These are phyloP conservation scores for Dendrobium nobile DNA, from an alignment of 106 monocot genomes.

Conservation along the genomic window DNA sequence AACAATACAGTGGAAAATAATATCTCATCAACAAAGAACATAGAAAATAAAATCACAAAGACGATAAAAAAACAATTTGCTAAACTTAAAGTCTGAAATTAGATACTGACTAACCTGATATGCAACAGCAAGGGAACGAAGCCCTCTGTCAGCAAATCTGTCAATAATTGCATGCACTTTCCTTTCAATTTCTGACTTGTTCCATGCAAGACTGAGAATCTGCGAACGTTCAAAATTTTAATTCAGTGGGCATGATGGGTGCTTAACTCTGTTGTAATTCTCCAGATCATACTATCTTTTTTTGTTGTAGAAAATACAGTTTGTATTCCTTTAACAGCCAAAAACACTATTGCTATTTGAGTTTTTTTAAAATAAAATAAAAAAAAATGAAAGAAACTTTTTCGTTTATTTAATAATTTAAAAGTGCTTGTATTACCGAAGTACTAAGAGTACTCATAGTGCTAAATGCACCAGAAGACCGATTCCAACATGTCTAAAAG, in stretches of 20 bases:
- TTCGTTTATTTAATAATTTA: not conserved
- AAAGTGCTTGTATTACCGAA: not conserved
- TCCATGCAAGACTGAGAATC: conserved; percentile 41
- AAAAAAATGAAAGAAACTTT: not conserved
- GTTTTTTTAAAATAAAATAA: not conserved
- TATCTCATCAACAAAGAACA: conserved; percentile 1
- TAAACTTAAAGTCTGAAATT: not conserved
- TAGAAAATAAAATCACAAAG: not conserved
- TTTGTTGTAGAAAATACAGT: not conserved
- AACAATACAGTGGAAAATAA: conserved; percentile 5
- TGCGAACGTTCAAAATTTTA: conserved; percentile 4
- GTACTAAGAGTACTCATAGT: not conserved
- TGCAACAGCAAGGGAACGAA: conserved; percentile 54
- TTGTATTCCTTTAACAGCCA: not conserved
- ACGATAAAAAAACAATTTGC: not conserved
- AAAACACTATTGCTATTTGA: not conserved
- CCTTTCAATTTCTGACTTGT: conserved; percentile 36
- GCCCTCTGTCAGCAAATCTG: conserved; percentile 49
- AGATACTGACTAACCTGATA: conserved; percentile 26
- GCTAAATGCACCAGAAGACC: not conserved
- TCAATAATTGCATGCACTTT: conserved; percentile 41
- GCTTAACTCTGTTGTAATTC: not conserved
- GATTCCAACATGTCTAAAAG: not conserved
- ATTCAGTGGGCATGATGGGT: not conserved
- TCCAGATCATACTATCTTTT: not conserved